Evolutionary conservation across 306 rosid species (phyloP).

Genomic region (Pterocarpus macrocarpus): DNA sequence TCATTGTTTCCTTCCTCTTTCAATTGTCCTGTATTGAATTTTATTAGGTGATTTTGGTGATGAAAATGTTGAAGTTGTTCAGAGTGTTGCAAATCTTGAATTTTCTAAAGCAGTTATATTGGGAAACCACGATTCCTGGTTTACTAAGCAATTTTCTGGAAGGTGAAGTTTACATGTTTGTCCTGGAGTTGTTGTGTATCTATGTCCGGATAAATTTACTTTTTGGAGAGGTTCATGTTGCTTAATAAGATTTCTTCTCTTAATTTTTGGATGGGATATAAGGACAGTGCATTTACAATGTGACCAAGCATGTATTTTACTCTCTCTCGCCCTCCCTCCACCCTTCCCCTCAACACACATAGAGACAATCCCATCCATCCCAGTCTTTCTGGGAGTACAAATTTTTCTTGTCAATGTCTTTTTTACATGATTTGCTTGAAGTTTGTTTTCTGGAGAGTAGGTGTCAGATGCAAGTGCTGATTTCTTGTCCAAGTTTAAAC

Average conservation of each 20-base stretch:
- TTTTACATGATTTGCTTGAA: conserved; percentile 24
- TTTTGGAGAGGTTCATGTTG: not conserved
- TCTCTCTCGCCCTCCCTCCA: not conserved
- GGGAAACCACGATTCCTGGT: conserved; percentile 98
- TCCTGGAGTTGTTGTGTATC: conserved; percentile 7
- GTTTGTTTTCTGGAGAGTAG: conserved; percentile 36
- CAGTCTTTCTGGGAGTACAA: not conserved
- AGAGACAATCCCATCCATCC: conserved; percentile 15
- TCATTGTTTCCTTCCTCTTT: conserved; percentile 23
- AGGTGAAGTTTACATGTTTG: conserved; percentile 63
- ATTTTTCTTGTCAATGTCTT: conserved; percentile 1
- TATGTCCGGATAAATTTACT: conserved; percentile 26
- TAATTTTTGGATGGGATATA: conserved; percentile 3
- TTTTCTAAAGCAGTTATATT: conserved; percentile 85
- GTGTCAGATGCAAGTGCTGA: conserved; percentile 37
- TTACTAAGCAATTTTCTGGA: conserved; percentile 73
- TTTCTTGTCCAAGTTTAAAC: conserved; percentile 38
- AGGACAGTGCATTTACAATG: not conserved
- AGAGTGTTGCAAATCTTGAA: conserved; percentile 70
- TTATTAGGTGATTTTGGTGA: conserved; percentile 91
- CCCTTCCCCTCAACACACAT: not conserved
- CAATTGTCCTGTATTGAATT: conserved; percentile 37
- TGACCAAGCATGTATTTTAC: not conserved
- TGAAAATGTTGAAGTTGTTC: conserved; percentile 87
- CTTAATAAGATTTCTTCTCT: not conserved